Evolutionary conservation across 1,139 yeast genomes (phyloP).

Genomic region (Yamadazyma jaroonii): DNA sequence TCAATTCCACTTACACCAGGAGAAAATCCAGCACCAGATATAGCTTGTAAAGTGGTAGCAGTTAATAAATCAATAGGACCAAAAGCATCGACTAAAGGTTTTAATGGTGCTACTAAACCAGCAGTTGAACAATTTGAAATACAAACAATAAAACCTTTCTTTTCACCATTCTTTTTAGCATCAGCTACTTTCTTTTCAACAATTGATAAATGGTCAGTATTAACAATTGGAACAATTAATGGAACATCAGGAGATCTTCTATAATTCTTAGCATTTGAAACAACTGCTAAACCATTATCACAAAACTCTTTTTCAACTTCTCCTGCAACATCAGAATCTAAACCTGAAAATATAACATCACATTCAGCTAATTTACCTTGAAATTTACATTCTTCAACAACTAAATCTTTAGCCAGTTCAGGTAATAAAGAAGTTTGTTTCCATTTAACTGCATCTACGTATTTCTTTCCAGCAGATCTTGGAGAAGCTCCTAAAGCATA

Average conservation of each 20-base stretch:
- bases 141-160: constrained; percentile 82
- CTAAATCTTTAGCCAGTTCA: constrained; percentile 53
- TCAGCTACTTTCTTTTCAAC: constrained; percentile 58
- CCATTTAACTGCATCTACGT: constrained; percentile 88
- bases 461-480: constrained; percentile 89
- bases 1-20: constrained; percentile 98
- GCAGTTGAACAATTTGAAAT: constrained; percentile 98
- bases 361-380: constrained; percentile 76
- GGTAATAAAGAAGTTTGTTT: constrained; percentile 89
- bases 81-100: constrained; percentile 81
- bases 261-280: constrained; percentile 95
- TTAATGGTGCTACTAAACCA: constrained; percentile 93
- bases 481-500: constrained; percentile 88
- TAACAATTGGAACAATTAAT: constrained; percentile 89
- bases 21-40: constrained; percentile 97
- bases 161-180: constrained; percentile 52
- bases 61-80: constrained; percentile 89
- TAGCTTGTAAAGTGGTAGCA: constrained; percentile 93
- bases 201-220: constrained; percentile 86
- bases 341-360: constrained; percentile 92
- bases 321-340: constrained; percentile 93
- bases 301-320: constrained; percentile 82
- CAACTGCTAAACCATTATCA: constrained; percentile 76
- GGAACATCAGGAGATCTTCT: constrained; percentile 89
- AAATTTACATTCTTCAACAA: constrained; percentile 75